phyloP scores from a whole-genome alignment of 768 basidiomycete species.

The Naganishia randhawae region DNA sequence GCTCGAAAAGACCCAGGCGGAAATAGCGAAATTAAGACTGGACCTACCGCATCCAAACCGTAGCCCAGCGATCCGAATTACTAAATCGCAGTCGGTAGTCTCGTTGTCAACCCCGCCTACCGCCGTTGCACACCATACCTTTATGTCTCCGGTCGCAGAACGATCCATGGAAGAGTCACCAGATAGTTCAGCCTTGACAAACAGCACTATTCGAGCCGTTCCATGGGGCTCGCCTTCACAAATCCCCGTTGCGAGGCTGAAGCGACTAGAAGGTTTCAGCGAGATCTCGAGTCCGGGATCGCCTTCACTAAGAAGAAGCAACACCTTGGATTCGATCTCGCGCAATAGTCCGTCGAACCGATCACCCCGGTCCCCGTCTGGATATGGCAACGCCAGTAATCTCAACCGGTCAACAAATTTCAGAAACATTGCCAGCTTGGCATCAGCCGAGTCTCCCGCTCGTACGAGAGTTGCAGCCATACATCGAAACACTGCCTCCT shows the following conservation, averaged over 20 bases:
- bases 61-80: constrained; percentile 5
- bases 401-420: constrained; percentile 21
- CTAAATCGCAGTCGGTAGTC: neutral
- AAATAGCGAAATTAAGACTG: neutral
- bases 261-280: neutral
- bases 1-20: constrained; percentile 5
- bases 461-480: neutral
- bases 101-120: constrained; percentile 4
- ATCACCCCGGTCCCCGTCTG: neutral
- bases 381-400: neutral
- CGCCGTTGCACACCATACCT: neutral
- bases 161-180: constrained; percentile 16
- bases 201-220: neutral
- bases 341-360: constrained; percentile 8
- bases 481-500: neutral
- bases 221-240: neutral
- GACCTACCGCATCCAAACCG: neutral
- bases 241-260: constrained; percentile 14
- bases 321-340: neutral
- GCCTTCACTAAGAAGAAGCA: constrained; percentile 3
- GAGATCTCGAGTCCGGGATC: neutral
- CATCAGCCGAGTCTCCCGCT: neutral
- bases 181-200: neutral
- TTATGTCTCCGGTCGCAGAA: constrained; percentile 14
- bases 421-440: constrained; percentile 9